These are phyloP conservation scores for Aspergillus sp. DNA, from an alignment of 2,329 filamentous ascomycete species.

Conservation along the genomic window DNA sequence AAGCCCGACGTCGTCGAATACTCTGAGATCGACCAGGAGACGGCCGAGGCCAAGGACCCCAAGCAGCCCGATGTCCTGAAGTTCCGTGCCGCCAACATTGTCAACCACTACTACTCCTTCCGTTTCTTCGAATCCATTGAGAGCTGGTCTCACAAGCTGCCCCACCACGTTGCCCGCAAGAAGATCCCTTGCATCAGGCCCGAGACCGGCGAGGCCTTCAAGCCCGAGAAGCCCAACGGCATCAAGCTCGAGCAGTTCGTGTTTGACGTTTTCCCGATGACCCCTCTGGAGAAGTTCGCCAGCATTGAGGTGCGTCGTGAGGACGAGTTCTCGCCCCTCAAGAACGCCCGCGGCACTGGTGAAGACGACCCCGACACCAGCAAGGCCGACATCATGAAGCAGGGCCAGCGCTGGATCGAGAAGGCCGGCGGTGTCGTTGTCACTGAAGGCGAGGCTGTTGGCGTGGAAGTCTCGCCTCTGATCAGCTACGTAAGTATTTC, in stretches of 20 bases:
- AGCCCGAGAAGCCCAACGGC: slow-evolving; percentile 92
- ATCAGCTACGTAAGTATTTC: slow-evolving; percentile 83
- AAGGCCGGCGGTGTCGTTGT: slow-evolving; percentile 74
- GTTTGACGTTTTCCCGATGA: slow-evolving; percentile 94
- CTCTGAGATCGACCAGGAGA: slow-evolving; percentile 88
- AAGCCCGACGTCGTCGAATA: slow-evolving; percentile 98
- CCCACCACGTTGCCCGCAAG: slow-evolving; percentile 95
- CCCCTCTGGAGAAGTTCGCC: slow-evolving; percentile 84
- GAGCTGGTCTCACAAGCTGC: slow-evolving; percentile 78
- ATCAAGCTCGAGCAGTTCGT: slow-evolving; percentile 99
- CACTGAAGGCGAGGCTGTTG: slow-evolving; percentile 61
- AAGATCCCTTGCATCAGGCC: slow-evolving; percentile 90
- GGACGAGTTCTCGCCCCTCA: slow-evolving; percentile 96
- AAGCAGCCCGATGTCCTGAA: slow-evolving; percentile 81
- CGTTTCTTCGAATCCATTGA: slow-evolving; percentile 89
- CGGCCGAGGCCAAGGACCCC: slow-evolving; percentile 84
- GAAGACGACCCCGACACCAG: slow-evolving; percentile 95
- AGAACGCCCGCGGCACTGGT: slow-evolving; percentile 82
- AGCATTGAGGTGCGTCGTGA: slow-evolving; percentile 94
- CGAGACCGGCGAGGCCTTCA: slow-evolving; percentile 74
- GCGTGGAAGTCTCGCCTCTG: slow-evolving; percentile 87
- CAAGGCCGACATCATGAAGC: slow-evolving; percentile 82
- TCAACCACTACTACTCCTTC: slow-evolving; percentile 99
- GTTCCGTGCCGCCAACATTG: slow-evolving; percentile 97
- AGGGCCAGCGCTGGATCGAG: slow-evolving; percentile 84